Evolutionary conservation across 2,329 filamentous ascomycete genomes (phyloP).

Genomic region (Colletotrichum cuscutae): DNA sequence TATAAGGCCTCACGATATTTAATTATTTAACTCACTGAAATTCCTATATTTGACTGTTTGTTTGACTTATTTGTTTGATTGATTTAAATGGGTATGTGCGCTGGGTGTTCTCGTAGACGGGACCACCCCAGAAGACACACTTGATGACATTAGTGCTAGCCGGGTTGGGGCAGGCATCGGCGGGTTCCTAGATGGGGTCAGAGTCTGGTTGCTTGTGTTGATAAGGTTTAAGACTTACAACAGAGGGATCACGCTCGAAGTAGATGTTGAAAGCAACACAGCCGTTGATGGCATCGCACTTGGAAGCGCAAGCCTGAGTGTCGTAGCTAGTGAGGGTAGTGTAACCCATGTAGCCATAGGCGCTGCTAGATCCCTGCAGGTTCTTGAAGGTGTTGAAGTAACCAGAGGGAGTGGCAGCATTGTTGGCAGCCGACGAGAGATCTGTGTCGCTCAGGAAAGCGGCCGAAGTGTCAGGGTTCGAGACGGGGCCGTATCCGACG

Average conservation of each 20-base stretch:
- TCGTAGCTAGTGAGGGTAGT: conserved; percentile 14
- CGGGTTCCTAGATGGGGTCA: not conserved
- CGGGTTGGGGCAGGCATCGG: conserved; percentile 3
- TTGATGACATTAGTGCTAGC: not conserved
- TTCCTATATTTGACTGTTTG: too few relatives aligned
- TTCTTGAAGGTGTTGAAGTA: conserved; percentile 24
- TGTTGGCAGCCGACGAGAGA: not conserved
- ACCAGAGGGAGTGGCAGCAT: not conserved
- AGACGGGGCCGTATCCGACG: not conserved
- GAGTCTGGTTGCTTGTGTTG: not conserved
- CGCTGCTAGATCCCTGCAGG: conserved; percentile 9
- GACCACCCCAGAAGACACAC: conserved; percentile 8
- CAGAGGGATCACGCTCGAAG: not conserved
- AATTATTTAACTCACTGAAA: too few relatives aligned
- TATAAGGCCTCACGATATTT: too few relatives aligned
- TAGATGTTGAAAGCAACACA: conserved; percentile 11
- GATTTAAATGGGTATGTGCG: too few relatives aligned
- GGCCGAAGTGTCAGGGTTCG: not conserved
- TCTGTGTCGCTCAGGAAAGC: not conserved
- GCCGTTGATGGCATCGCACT: conserved; percentile 12
- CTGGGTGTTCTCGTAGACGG: not conserved
- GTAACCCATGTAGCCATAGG: conserved; percentile 20
- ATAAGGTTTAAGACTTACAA: not conserved
- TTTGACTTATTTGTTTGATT: too few relatives aligned
- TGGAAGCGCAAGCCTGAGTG: conserved; percentile 6